These are phyloP conservation scores for Fraxinus ornus DNA, from an alignment of 305 asterid genomes.

Conservation along the genomic window DNA sequence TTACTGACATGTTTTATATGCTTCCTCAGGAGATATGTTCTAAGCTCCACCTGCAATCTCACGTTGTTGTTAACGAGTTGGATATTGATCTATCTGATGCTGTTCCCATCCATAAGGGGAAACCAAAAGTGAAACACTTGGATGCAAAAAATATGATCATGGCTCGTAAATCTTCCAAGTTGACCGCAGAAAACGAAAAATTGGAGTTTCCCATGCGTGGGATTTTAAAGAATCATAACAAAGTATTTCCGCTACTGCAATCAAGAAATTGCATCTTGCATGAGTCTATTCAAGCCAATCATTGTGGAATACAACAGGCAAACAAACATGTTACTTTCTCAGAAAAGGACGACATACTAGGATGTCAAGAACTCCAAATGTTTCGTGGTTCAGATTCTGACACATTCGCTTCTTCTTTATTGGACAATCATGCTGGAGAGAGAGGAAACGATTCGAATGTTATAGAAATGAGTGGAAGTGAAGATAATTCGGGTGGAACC, in stretches of 20 bases:
- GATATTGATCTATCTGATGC: conserved; percentile 20
- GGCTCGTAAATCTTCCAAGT: conserved; percentile 27
- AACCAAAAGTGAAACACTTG: conserved; percentile 27
- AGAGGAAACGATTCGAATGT: conserved; percentile 19
- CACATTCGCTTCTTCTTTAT: neutral
- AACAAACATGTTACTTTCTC: conserved; percentile 47
- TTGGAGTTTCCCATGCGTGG: conserved; percentile 34
- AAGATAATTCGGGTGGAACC: conserved; percentile 11
- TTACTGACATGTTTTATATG: neutral
- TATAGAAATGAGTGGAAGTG: conserved; percentile 31
- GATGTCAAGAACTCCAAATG: conserved; percentile 19
- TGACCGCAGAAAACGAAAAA: conserved; percentile 29
- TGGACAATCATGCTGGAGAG: conserved; percentile 9
- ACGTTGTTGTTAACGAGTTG: conserved; percentile 32
- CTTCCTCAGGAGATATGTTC: conserved; percentile 42
- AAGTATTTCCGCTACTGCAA: conserved; percentile 24
- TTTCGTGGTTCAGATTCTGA: conserved; percentile 19
- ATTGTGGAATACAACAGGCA: neutral
- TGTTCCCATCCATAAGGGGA: conserved; percentile 29
- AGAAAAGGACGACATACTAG: conserved; percentile 36
- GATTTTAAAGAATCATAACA: conserved; percentile 33
- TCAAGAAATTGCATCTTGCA: conserved; percentile 25
- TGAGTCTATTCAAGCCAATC: conserved; percentile 24
- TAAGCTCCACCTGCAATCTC: conserved; percentile 38
- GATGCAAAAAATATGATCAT: conserved; percentile 30